A percentile compares a stretch with the other conserved stretches of the same genome.
These are phyloP conservation scores for Phlyctochytrium bullatum DNA, from an alignment of 192 early-diverging fungal genomes.

Conservation along the genomic window DNA sequence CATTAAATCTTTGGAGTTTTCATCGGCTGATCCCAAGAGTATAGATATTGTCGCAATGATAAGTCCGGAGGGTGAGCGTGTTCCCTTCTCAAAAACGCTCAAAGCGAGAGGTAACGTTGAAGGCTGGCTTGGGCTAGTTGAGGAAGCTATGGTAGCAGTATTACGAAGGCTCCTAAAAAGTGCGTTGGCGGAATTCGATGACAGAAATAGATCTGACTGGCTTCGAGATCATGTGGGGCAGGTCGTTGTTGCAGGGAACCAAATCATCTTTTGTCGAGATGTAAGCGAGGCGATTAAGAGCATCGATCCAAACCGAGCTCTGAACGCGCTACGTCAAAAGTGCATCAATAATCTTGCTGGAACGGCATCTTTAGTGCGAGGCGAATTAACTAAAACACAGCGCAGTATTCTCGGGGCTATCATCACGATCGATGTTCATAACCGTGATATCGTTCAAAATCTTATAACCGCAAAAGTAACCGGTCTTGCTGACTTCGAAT, in stretches of 20 bases:
- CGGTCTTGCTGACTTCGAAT: conserved; percentile 52
- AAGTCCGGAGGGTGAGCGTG: conserved; percentile 56
- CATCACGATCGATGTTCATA: conserved; percentile 63
- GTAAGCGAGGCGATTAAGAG: conserved; percentile 48
- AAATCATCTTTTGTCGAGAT: conserved; percentile 52
- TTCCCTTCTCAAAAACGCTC: conserved; percentile 55
- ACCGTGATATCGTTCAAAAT: conserved; percentile 54
- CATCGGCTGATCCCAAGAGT: conserved; percentile 50
- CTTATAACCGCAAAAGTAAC: conserved; percentile 46
- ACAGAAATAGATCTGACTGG: conserved; percentile 48
- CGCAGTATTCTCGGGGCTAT: conserved; percentile 55
- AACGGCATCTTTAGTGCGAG: conserved; percentile 52
- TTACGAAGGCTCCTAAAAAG: conserved; percentile 47
- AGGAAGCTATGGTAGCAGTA: conserved; percentile 58
- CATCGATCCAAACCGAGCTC: conserved; percentile 35
- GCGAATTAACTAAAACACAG: conserved; percentile 56
- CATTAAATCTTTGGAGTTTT: conserved; percentile 58
- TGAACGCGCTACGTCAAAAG: conserved; percentile 43
- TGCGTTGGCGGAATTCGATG: conserved; percentile 53
- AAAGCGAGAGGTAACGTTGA: conserved; percentile 66
- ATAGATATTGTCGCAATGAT: conserved; percentile 62
- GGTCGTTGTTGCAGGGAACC: conserved; percentile 57
- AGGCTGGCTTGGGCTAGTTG: conserved; percentile 56
- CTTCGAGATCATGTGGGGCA: conserved; percentile 56
- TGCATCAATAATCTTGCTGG: conserved; percentile 42